Base-by-base conservation (phyloP, 192 early-diverging fungal species). In the Lunasporangiospora selenospora region DNA sequence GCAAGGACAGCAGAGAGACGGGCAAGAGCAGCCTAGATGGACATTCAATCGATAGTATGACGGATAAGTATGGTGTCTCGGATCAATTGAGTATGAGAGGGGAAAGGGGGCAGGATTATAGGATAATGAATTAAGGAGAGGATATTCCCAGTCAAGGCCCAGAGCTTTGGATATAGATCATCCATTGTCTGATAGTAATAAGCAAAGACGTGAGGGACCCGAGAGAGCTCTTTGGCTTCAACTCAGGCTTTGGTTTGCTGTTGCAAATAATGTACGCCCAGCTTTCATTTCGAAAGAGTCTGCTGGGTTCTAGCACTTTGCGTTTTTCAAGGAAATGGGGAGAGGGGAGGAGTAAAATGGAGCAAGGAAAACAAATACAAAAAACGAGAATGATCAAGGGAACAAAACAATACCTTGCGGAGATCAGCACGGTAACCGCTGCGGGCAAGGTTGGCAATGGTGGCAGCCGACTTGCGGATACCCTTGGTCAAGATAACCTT, bases 371-470 rank as follows among this genome's bases (percentile, higher is more conserved):
- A 12, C 16, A 46, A 31, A 44, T 2, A 30, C 29, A 13, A 24
- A 18, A 44, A 15, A 64, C n/a, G n/a, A 37, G 32, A 45, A 54
- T 2, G 18, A 57, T 18, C 16, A 33, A 15, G 16, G 34, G 42
- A 32, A 29, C 42, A 42, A 5, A 33, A 42, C 44, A 57, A 34
- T 84, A 86, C 85, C 62, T 82, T 65, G 75, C 83, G 80, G 59
- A 91, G 83, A 65, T 93, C 91, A 53, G 87, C 82, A 53, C 91
- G 86, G 86, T 91, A 90, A 39, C 75, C 73, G 61, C 54, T 40
- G 62, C 76, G 79, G 61, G 85, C 69, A 43, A 87, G 66, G 48
- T 86, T 69, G 55, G 78, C 83, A 54, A 93, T 79, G 62, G 77
- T 75, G 76, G 82, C 82, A 62, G 88, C 82, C 61, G 88, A 79